Percentiles rank a stretch among this genome's conserved stretches.
Evolutionary conservation across 345 rosid species (phyloP).

Genomic region (Melaleuca alternifolia): DNA sequence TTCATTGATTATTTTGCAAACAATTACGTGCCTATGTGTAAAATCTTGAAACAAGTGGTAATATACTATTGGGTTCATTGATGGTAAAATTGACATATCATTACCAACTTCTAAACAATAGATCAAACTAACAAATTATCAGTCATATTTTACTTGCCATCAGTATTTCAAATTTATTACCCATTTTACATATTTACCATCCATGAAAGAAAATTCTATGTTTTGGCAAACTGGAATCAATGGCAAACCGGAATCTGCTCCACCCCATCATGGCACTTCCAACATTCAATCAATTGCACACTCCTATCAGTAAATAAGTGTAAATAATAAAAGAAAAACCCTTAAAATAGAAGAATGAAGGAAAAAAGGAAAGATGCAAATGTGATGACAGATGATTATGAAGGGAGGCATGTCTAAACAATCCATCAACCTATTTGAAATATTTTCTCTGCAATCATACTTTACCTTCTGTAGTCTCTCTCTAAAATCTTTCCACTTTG

Average conservation of each 20-base stretch:
- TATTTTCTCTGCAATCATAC: background rate
- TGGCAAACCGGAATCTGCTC: background rate
- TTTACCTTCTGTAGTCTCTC: constrained; percentile 60
- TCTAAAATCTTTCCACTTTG: constrained; percentile 71
- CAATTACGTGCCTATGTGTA: background rate
- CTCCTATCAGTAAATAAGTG: background rate
- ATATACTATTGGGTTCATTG: background rate
- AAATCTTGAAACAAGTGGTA: background rate
- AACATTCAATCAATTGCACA: background rate
- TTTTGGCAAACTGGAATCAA: background rate
- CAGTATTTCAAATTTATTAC: background rate
- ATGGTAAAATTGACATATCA: background rate
- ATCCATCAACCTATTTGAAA: background rate
- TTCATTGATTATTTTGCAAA: background rate
- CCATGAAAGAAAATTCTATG: background rate
- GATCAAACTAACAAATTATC: background rate
- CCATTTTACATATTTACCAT: background rate
- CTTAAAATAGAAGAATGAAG: background rate
- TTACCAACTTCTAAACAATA: background rate
- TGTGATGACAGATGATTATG: background rate
- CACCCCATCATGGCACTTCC: background rate
- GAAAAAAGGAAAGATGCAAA: background rate
- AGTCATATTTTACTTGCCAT: background rate
- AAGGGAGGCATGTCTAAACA: background rate
- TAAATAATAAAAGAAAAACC: background rate